Evolutionary conservation across 2,329 filamentous ascomycete genomes (phyloP), one percentile per base, ranked within the genome.

Genomic region (Myriosclerotinia duriaeana): DNA sequence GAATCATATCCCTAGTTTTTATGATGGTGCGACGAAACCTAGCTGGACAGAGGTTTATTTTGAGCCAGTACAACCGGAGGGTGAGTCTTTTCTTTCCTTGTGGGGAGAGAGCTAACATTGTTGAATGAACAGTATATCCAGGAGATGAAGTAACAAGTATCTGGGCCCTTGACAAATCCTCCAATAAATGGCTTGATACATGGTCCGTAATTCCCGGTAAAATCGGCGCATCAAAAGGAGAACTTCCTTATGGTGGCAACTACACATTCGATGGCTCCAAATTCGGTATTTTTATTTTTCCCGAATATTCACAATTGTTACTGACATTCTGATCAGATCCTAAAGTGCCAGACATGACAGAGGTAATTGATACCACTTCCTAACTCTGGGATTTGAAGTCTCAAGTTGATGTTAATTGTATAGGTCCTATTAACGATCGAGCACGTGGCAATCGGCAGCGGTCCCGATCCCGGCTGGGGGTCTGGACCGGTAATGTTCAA

Each of bases 401-500:
- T 26, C 9, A 30, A 5, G 22, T 15, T 56, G 22, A 56, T 40
- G 8, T 12, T 12, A 15, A 56, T 20, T 58, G 6, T 36, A 15
- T 36, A 60, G 42, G 14, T 48, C 26, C 42, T 64, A 7, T 30
- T 64, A 26, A 48, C 26, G 30, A 56, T 64, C 14, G 61, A 56
- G 30, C 61, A 64, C 44, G n/a, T 56, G 17, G 40, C 26, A n/a
- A 46, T 56, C 2, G 30, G 50, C 5, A 17, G n/a, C 38, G 17
- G 30, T 20, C 4, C 11, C 22, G 63, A 58, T 9, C 53, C 54
- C 50, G 63, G 54, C 1, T 65, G 63, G 63, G 53, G 17, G 12
- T 65, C 63, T 6, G 63, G 63, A 26, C 30, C 63, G 2, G 63
- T 60, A 34, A 65, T 17, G 11, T 65, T 65, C 63, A 65, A 34